Evolutionary conservation across 139 green algal species (phyloP).

Genomic region (Yamagishiella unicocca): DNA sequence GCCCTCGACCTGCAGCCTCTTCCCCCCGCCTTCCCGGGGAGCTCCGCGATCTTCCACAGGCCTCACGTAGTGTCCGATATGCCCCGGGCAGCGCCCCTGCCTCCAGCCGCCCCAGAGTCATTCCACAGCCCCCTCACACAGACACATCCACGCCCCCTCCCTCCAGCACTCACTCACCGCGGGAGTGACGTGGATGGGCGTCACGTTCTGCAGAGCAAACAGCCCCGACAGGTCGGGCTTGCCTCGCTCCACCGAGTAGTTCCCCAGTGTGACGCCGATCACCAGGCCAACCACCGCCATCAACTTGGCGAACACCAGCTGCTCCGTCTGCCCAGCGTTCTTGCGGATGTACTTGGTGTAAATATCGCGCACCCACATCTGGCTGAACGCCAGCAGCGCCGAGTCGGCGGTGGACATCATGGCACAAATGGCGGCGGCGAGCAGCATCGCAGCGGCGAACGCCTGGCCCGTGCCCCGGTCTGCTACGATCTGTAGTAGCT

Average conservation of each 20-base stretch:
- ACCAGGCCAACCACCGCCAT: constrained; percentile 39
- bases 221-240: constrained; percentile 52
- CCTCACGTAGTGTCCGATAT: too few relatives aligned
- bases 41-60: too few relatives aligned
- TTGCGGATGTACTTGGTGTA: constrained; percentile 61
- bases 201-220: constrained; percentile 58
- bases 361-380: constrained; percentile 63
- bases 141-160: not conserved
- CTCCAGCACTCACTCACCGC: constrained; percentile 11
- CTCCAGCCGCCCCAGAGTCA: not conserved
- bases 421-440: constrained; percentile 61
- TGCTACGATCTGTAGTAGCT: constrained; percentile 44
- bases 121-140: not conserved
- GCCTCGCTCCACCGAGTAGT: constrained; percentile 6
- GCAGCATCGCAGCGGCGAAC: constrained; percentile 57
- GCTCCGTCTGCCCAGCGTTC: constrained; percentile 17
- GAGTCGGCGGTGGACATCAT: constrained; percentile 70
- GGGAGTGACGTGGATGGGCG: constrained; percentile 65
- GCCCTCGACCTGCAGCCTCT: too few relatives aligned
- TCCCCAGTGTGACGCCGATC: constrained; percentile 46
- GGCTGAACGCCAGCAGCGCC: constrained; percentile 60
- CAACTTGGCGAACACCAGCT: constrained; percentile 58
- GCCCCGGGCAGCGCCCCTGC: too few relatives aligned
- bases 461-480: constrained; percentile 52
- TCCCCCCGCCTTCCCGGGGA: too few relatives aligned